These are phyloP conservation scores for Geosiphon pyriformis DNA, from an alignment of 192 early-diverging fungal genomes.

Conservation along the genomic window DNA sequence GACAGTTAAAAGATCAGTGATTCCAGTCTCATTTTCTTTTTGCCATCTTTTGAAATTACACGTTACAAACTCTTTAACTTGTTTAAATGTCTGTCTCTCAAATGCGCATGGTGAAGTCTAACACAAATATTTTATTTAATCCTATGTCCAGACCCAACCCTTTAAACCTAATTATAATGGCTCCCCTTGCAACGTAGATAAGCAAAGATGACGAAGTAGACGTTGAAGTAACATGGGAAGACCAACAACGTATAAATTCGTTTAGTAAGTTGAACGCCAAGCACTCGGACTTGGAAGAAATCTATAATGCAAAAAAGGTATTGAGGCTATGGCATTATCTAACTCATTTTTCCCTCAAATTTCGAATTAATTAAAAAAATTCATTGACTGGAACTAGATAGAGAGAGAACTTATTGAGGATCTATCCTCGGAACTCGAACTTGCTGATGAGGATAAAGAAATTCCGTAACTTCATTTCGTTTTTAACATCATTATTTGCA, in stretches of 20 bases:
- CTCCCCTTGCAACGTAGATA: constrained; percentile 17
- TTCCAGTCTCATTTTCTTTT: not conserved
- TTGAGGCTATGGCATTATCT: not conserved
- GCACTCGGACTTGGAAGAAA: constrained; percentile 71
- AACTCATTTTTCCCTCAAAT: not conserved
- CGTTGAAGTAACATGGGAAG: constrained; percentile 92
- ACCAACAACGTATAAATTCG: constrained; percentile 92
- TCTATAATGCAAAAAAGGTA: constrained; percentile 79
- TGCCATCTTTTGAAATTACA: not conserved
- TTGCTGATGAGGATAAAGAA: constrained; percentile 82
- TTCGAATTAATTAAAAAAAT: not conserved
- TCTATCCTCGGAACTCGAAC: constrained; percentile 84
- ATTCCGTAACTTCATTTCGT: constrained; percentile 50
- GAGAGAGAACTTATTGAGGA: constrained; percentile 96
- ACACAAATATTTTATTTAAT: too few relatives aligned
- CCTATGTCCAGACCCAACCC: too few relatives aligned
- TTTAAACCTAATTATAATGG: not conserved
- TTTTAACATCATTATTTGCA: not conserved
- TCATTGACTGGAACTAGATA: constrained; percentile 33
- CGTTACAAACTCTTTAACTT: too few relatives aligned
- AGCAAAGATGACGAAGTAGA: constrained; percentile 76
- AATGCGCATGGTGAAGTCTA: too few relatives aligned
- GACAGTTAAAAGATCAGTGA: too few relatives aligned
- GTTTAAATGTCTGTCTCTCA: too few relatives aligned
- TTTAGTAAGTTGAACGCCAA: constrained; percentile 84